Conservation (phyloP, 1,284 basidiomycete species). For the Austropuccinia psidii region DNA sequence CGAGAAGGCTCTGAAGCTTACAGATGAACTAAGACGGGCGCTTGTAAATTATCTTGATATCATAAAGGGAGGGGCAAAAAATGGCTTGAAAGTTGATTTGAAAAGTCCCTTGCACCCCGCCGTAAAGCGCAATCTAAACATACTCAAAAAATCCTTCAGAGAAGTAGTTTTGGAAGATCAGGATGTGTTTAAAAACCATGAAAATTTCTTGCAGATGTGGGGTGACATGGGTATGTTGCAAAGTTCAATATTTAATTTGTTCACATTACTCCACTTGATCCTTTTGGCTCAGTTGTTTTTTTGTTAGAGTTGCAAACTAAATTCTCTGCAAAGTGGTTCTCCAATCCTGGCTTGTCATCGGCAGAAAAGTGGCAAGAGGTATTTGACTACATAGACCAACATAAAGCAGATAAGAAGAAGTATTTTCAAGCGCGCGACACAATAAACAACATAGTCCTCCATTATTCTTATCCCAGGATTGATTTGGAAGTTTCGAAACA, state of each 20-base stretch:
- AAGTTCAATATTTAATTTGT: no score
- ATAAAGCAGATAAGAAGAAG: neutral
- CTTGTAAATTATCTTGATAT: constrained; percentile 82
- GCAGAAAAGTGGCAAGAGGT: neutral
- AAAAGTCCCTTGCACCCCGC: constrained; percentile 59
- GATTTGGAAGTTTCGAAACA: constrained; percentile 97
- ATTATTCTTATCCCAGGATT: constrained; percentile 92
- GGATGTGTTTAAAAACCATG: constrained; percentile 66
- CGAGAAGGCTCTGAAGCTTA: constrained; percentile 72
- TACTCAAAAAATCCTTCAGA: constrained; percentile 58
- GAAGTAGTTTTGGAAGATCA: constrained; percentile 74
- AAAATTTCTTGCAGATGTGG: constrained; percentile 67
- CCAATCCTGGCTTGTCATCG: neutral
- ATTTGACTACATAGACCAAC: neutral
- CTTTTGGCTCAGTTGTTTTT: neutral
- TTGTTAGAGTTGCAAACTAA: neutral
- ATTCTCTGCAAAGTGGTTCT: neutral
- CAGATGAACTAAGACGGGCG: constrained; percentile 80
- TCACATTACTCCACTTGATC: no score
- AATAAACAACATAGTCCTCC: constrained; percentile 68
- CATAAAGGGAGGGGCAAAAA: constrained; percentile 67
- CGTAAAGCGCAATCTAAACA: constrained; percentile 52
- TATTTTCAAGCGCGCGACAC: constrained; percentile 26
- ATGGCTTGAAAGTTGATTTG: constrained; percentile 75
- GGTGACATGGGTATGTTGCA: constrained; percentile 57